Evolutionary conservation across 2,329 filamentous ascomycete species (phyloP), one percentile per base, ranked within the genome.

Genomic region (Botryotinia globosa): DNA sequence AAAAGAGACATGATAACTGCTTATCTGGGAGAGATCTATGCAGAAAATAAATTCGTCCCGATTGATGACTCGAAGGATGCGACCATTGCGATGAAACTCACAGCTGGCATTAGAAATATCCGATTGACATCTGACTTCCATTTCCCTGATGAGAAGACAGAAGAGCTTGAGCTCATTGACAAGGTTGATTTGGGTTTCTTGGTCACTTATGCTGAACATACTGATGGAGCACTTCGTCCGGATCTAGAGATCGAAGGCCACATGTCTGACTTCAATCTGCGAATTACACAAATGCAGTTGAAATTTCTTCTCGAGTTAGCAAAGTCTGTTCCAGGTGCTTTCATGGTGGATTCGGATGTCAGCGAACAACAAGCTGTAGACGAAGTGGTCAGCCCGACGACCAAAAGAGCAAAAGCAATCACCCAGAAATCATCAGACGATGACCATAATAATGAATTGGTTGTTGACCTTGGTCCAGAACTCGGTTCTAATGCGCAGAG

Each of bases 1-100:
- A 88, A 90, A 74, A 89, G 93, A 71, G 96, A 99, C 81, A 87
- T 94, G 10, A 84, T 99, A 72, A 98, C 94, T 0, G 96, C 95
- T 0, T 97, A 98, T 78, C 85, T 99, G 4, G 96, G 96, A 83
- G 97, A 99, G 81, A 98, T 99, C 37, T 99, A 98, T 80, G 94
- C 93, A 0, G 94, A 94, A 82, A 99, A 99, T 81, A 92, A 91
- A 75, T 99, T 99, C 80, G 89, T 91, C 0, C 92, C 93, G 0
- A 84, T 98, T 5, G 92, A 97, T 75, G 94, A 97, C 73, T 90
- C 90, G 0, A 85, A 92, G 77, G 83, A 89, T 44, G 87, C 92
- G 0, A 88, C 91, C 5, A 90, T 93, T 73, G 93, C 93, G 45
- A 99, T 97, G 86, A 94, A 97, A 80, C 87, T 99, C 25, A 92